Evolutionary conservation across 345 rosid species (phyloP), one percentile per base, ranked within the genome.

Genomic region (Citrus mangshanensis): DNA sequence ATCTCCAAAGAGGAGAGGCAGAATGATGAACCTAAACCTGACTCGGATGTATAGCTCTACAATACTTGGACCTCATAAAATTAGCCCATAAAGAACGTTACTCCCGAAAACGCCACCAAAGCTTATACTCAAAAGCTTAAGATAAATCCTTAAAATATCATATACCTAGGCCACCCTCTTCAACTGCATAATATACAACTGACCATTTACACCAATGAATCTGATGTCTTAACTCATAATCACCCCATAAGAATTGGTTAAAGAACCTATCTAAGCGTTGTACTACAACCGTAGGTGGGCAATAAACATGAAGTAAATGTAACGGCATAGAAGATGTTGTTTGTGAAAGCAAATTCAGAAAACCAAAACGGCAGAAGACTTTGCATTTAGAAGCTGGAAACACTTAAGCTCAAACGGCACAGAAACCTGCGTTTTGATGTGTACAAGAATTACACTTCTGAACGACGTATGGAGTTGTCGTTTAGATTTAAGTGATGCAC

Each of bases 231-330:
- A 0, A 1, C 42, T 6, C 16, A 4, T 4, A 21, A 5, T 58
- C 4, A 1, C 28, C 27, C 5, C 27, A 58, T 40, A 7, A 59
- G 13, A 22, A 59, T 5, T 3, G 1, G 6, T 3, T n/a, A 0
- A 59, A 4, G 2, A 59, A 3, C 0, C 62, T 2, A 1, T 59
- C 0, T 7, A 59, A 5, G 0, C 19, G 1, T 2, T 59, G 4
- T 3, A 22, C 9, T 5, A 8, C 16, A 0, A 0, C 2, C 3
- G 0, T 24, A 8, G 0, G 14, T 0, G 28, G 28, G 8, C 62
- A 9, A 0, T 2, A 28, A 10, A n/a, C 1, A 3, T 59, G 62
- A 25, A 59, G 24, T 0, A 59, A 0, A 10, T 59, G 28, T 3
- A 59, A 22, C 3, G 6, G 0, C 5, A 34, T 34, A 34, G 6